Evolutionary conservation across 805 yeast genomes (phyloP).

Genomic region (Scheffersomyces stipitis): DNA sequence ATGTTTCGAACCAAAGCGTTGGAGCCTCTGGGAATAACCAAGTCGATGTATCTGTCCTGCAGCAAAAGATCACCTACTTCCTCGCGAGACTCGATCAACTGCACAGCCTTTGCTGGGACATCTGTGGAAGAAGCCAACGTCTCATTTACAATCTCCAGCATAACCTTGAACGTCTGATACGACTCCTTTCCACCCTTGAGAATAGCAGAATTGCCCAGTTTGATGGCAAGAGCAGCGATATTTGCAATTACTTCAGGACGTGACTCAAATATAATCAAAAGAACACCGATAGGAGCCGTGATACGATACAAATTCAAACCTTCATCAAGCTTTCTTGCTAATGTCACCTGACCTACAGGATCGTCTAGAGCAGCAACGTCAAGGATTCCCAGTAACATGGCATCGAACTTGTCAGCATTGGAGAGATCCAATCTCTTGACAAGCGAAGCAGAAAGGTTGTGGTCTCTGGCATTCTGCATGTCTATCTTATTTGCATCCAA

Average conservation of each 20-base stretch:
- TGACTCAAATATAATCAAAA: conserved; percentile 89
- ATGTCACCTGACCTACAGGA: conserved; percentile 86
- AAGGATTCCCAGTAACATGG: conserved; percentile 90
- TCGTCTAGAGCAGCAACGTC: conserved; percentile 90
- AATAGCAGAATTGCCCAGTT: conserved; percentile 95
- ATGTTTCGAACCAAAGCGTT: conserved; percentile 86
- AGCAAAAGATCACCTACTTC: conserved; percentile 81
- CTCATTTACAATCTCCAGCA: conserved; percentile 68
- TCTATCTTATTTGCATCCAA: conserved; percentile 74
- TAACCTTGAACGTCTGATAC: conserved; percentile 74
- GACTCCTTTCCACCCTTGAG: conserved; percentile 98
- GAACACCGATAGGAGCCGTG: conserved; percentile 92
- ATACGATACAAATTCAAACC: conserved; percentile 81
- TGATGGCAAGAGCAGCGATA: conserved; percentile 91
- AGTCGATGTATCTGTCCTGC: conserved; percentile 88
- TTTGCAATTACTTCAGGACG: conserved; percentile 99
- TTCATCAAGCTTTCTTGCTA: conserved; percentile 84
- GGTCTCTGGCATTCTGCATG: conserved; percentile 63
- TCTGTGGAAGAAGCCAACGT: conserved; percentile 59
- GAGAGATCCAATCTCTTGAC: conserved; percentile 83
- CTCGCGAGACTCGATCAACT: conserved; percentile 83
- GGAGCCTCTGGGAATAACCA: conserved; percentile 98
- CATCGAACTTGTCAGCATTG: conserved; percentile 80
- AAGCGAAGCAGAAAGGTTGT: conserved; percentile 65
- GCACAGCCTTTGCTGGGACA: conserved; percentile 81